Conservation (phyloP, 1,139 yeast genomes). For the Protomyces inouyei region DNA sequence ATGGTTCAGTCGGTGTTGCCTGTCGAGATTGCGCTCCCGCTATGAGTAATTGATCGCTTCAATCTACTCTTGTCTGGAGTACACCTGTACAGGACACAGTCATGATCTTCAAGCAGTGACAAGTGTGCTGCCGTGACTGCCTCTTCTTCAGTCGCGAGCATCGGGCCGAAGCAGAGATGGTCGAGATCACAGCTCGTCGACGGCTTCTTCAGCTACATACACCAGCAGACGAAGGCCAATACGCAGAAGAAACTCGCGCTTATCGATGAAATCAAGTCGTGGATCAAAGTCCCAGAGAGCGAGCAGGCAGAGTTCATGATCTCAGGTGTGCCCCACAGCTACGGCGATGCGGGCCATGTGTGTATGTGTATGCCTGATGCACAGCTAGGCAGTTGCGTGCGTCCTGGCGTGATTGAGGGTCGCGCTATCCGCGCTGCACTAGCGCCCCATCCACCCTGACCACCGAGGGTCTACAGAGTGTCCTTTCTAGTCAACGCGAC, state of each 20-base stretch:
- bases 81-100: conserved; percentile 66
- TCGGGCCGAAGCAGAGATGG: neutral
- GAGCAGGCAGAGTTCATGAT: neutral
- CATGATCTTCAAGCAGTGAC: conserved; percentile 32
- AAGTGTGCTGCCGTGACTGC: neutral
- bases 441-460: too few species aligned
- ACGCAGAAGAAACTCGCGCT: neutral
- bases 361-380: too few species aligned
- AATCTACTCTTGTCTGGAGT: conserved; percentile 69
- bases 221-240: neutral
- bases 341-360: neutral
- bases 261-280: neutral
- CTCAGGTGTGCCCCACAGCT: neutral
- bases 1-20: conserved; percentile 10
- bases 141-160: neutral
- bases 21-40: conserved; percentile 1
- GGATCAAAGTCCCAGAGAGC: neutral
- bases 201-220: too few species aligned
- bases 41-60: conserved; percentile 61
- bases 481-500: neutral
- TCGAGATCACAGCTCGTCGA: too few species aligned
- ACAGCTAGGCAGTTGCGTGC: too few species aligned
- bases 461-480: neutral
- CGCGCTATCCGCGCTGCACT: too few species aligned
- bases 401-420: too few species aligned